Percentiles rank a stretch among this genome's conserved stretches.
Conservation (phyloP, 176 grass and related monocot species). For the Raddia distichophylla region DNA sequence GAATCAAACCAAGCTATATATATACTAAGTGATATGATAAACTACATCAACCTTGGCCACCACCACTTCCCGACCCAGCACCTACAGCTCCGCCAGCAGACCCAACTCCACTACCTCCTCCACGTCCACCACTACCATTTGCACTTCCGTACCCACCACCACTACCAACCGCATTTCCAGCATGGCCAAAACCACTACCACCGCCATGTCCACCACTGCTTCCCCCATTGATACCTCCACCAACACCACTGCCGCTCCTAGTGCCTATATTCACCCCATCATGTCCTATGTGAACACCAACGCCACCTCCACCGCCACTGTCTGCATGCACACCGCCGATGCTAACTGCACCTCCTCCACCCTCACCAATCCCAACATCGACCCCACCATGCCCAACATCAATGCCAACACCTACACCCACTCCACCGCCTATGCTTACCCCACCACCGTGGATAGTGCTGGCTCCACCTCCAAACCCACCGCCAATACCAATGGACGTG, state of each 20-base stretch:
- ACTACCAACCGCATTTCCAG: neutral
- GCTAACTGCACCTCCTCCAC: conserved; percentile 44
- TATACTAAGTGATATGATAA: no score
- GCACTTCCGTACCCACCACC: conserved; percentile 32
- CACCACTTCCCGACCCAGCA: conserved; percentile 14
- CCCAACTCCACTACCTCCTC: conserved; percentile 28
- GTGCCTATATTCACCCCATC: conserved; percentile 31
- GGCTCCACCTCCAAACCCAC: conserved; percentile 47
- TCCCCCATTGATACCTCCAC: neutral
- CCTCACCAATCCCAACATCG: conserved; percentile 46
- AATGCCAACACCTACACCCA: conserved; percentile 41
- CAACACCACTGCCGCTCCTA: conserved; percentile 5
- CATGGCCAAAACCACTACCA: conserved; percentile 21
- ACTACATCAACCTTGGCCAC: conserved; percentile 34
- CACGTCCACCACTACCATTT: conserved; percentile 14
- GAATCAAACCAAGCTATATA: no score
- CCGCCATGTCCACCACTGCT: neutral
- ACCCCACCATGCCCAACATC: conserved; percentile 39
- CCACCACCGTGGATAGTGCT: conserved; percentile 38
- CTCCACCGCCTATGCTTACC: conserved; percentile 38
- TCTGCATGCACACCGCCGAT: conserved; percentile 29
- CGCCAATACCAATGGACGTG: conserved; percentile 41
- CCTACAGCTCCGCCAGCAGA: conserved; percentile 7
- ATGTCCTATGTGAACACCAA: conserved; percentile 44
- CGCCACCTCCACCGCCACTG: conserved; percentile 26